Conservation (phyloP, 352 stramenopile species). For the Pythium phragmiticola region DNA sequence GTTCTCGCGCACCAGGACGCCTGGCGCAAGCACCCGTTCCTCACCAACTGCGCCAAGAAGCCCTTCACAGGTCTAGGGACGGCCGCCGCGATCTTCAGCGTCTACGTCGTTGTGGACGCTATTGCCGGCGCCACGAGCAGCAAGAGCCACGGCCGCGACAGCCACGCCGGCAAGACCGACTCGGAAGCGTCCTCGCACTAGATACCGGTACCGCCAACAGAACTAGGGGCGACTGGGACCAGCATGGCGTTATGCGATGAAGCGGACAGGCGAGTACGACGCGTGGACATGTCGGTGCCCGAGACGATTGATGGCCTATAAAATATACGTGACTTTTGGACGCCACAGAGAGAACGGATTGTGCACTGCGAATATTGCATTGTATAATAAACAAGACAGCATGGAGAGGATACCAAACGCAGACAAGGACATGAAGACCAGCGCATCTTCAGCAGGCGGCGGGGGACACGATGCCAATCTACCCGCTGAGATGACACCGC, state of each 20-base stretch:
- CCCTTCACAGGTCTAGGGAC: conserved; percentile 77
- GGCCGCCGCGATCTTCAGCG: conserved; percentile 74
- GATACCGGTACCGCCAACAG: too few relatives aligned
- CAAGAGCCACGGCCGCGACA: conserved; percentile 36
- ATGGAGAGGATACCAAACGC: neutral
- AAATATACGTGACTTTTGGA: conserved; percentile 24
- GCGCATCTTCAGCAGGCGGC: too few relatives aligned
- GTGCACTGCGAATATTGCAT: too few relatives aligned
- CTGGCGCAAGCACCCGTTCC: conserved; percentile 88
- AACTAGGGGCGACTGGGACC: too few relatives aligned
- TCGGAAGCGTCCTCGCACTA: too few relatives aligned
- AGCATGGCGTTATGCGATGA: too few relatives aligned
- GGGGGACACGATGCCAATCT: neutral
- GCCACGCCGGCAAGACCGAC: conserved; percentile 15
- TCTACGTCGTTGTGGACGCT: conserved; percentile 72
- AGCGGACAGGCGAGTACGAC: too few relatives aligned
- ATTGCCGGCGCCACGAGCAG: conserved; percentile 41
- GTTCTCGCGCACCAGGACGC: conserved; percentile 87
- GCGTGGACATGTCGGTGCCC: too few relatives aligned
- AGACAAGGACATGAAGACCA: neutral
- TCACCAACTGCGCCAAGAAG: conserved; percentile 81
- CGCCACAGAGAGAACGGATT: neutral
- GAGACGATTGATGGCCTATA: conserved; percentile 4
- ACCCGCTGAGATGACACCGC: neutral
- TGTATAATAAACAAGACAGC: too few relatives aligned